A percentile compares a stretch with the other conserved stretches of the same genome.
phyloP scores from a whole-genome alignment of 805 yeast species.

The Starmerella cellae region DNA sequence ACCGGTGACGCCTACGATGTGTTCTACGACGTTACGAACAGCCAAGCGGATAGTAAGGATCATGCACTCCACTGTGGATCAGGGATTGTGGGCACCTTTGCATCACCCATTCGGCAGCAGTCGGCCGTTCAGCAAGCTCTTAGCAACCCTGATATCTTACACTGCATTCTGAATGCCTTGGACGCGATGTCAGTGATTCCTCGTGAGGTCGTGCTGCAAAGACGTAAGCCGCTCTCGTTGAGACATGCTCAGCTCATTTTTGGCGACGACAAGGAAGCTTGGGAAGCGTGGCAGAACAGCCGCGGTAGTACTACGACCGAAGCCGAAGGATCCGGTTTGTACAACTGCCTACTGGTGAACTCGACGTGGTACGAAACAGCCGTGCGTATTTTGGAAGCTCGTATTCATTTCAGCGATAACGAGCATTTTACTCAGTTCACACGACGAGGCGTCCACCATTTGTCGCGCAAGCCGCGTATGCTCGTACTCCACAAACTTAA shows the following conservation, averaged over 20 bases:
- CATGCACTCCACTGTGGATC: too few species aligned
- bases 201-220: slow-evolving; percentile 42
- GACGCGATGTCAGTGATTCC: slow-evolving; percentile 47
- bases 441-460: slow-evolving; percentile 14
- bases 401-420: slow-evolving; percentile 42
- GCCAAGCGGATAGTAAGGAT: too few species aligned
- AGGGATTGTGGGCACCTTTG: not conserved
- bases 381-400: slow-evolving; percentile 40
- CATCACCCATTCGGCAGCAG: not conserved
- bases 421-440: slow-evolving; percentile 35
- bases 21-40: too few species aligned
- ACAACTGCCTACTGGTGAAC: slow-evolving; percentile 57
- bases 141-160: slow-evolving; percentile 62
- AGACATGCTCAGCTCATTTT: slow-evolving; percentile 58
- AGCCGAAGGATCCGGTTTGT: slow-evolving; percentile 30
- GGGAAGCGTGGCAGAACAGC: slow-evolving; percentile 31
- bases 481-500: slow-evolving; percentile 56
- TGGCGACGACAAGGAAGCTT: slow-evolving; percentile 40
- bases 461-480: slow-evolving; percentile 26
- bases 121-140: slow-evolving; percentile 37
- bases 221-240: slow-evolving; percentile 57
- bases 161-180: slow-evolving; percentile 46
- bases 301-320: slow-evolving; percentile 11
- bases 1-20: too few species aligned
- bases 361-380: slow-evolving; percentile 50